Evolutionary conservation across 441 rosid genomes (phyloP), one percentile per base, ranked within the genome.

Genomic region (Erodium texanum): DNA sequence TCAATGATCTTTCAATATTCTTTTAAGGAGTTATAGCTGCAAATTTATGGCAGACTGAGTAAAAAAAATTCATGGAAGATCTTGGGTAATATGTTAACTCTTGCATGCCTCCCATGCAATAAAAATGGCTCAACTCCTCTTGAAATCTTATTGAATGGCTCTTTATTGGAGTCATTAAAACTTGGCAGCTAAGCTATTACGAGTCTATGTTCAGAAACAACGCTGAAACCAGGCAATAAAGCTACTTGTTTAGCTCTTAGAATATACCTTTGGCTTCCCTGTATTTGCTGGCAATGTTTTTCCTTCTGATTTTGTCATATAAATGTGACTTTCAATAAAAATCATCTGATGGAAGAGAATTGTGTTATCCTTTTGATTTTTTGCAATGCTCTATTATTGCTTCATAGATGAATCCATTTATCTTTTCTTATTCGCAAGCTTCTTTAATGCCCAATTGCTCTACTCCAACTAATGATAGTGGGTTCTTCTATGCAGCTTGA

Each of bases 401-500:
- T 22, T 7, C 24, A 50, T 45, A 58, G 66, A 22, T 71, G 11
- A 2, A 10, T 18, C 24, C 15, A 52, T 14, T 5, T 29, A 41
- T 45, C 41, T 36, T 71, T 23, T 29, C 27, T 52, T 14, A 16
- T 66, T 16, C 43, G 19, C 45, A 34, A 29, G 38, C 58, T 43
- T 65, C 29, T 59, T 59, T 22, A 20, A 20, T 22, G 63, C n/a
- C n/a, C n/a, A 66, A 7, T 19, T 56, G 70, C 59, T 16, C 19
- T 14, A 19, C 20, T 24, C 66, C 29, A 68, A 20, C 68, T 74
- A 64, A 41, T 52, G 65, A 22, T 48, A 62, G 3, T 73, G 66
- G 69, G 43, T 58, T 66, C 74, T 45, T 24, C 59, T 52, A 45
- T 84, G 69, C 77, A 93, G 99, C 82, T 83, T 90, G 80, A 90